Percentiles rank a stretch among this genome's conserved stretches.
Conservation (phyloP, 441 rosid species). For the Aleurites moluccanus region DNA sequence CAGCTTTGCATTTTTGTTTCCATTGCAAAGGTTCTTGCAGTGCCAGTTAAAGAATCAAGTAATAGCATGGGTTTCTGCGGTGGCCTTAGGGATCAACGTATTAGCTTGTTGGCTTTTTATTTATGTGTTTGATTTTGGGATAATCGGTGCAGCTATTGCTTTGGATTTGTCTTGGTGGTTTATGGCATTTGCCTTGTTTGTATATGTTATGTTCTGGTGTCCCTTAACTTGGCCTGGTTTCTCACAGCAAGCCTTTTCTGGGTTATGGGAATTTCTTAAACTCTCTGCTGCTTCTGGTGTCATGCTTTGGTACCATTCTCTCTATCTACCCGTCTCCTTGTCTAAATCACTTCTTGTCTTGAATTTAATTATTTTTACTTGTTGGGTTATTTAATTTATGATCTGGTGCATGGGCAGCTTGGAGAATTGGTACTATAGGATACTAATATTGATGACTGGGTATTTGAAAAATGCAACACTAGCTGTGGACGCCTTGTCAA, state of each 20-base stretch:
- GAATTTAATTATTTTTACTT: too few relatives aligned
- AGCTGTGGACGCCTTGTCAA: constrained; percentile 58
- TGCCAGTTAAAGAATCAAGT: constrained; percentile 58
- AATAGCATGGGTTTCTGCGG: constrained; percentile 48
- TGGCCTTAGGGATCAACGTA: constrained; percentile 42
- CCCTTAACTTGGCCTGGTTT: constrained; percentile 76
- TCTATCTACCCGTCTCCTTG: background rate
- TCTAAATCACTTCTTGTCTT: too few relatives aligned
- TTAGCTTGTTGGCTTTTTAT: constrained; percentile 59
- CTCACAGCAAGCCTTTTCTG: constrained; percentile 58
- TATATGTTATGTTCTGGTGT: constrained; percentile 46
- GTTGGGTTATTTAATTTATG: too few relatives aligned
- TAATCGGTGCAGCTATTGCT: constrained; percentile 58
- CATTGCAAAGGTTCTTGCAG: constrained; percentile 62
- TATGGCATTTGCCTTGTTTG: constrained; percentile 36
- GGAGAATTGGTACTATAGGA: constrained; percentile 67
- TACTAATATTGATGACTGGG: constrained; percentile 55
- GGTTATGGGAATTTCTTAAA: constrained; percentile 67
- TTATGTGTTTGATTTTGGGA: constrained; percentile 47
- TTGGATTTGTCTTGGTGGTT: constrained; percentile 76
- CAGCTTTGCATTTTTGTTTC: constrained; percentile 67
- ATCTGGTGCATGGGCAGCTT: constrained; percentile 33
- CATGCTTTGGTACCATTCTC: constrained; percentile 57
- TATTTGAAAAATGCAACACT: constrained; percentile 41
- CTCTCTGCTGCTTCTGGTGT: constrained; percentile 77